phyloP scores from a whole-genome alignment of 768 basidiomycete species.

The Boletus barrowsii region DNA sequence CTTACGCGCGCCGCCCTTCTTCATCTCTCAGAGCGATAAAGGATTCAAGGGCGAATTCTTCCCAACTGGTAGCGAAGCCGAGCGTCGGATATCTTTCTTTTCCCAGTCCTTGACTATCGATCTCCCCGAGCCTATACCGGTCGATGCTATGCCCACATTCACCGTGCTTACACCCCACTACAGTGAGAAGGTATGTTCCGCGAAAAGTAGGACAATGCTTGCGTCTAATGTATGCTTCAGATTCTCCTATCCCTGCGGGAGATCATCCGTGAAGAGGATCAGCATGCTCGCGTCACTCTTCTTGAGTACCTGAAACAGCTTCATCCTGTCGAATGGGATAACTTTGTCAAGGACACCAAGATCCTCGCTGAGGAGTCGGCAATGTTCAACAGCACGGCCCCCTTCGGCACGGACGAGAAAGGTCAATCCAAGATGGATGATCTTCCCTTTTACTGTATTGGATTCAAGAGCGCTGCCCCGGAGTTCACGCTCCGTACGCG shows the following conservation, averaged over 20 bases:
- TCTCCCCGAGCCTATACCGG: conserved; percentile 88
- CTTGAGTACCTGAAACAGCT: conserved; percentile 98
- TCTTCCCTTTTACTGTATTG: conserved; percentile 96
- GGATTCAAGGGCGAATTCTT: conserved; percentile 87
- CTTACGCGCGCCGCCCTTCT: conserved; percentile 94
- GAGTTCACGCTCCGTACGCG: conserved; percentile 98
- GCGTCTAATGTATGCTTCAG: conserved; percentile 35
- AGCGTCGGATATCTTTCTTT: conserved; percentile 98
- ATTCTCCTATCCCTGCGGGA: conserved; percentile 94
- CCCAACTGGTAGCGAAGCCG: conserved; percentile 91
- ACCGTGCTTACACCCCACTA: conserved; percentile 98
- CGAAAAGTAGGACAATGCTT: neutral
- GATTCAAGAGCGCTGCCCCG: conserved; percentile 97
- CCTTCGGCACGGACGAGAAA: conserved; percentile 79
- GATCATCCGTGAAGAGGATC: conserved; percentile 98
- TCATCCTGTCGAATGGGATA: conserved; percentile 98
- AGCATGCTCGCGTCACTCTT: conserved; percentile 94
- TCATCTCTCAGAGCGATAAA: conserved; percentile 93
- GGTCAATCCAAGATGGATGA: conserved; percentile 82
- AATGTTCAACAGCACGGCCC: conserved; percentile 75
- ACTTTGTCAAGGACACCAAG: conserved; percentile 99
- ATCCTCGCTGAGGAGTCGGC: conserved; percentile 95
- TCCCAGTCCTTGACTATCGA: conserved; percentile 96
- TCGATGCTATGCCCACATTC: conserved; percentile 99
- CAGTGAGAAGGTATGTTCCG: conserved; percentile 78